Evolutionary conservation across 202 grass and related monocot species (phyloP), one percentile per base, ranked within the genome.

Genomic region (Hordeum pubiflorum): DNA sequence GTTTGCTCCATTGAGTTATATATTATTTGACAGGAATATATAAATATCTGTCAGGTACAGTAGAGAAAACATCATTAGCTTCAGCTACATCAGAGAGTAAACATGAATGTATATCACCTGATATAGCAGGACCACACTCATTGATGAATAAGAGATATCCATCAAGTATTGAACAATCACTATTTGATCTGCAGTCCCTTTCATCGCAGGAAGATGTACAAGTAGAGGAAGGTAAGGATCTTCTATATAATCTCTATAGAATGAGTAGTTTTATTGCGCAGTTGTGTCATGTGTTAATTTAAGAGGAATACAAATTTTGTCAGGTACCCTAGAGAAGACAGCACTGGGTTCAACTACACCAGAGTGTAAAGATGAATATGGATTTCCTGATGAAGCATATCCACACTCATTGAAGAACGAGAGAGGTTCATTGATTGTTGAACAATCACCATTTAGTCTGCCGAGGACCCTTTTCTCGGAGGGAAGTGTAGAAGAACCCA

Each of bases 11-110:
- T 57, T 44, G 9, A 20, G 27, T 36, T 68, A 50, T 60, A 29
- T 79, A 15, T 62, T 75, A 10, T 75, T 56, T 88, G 61, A 55
- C 37, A 38, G 18, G 64, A 55, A 80, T 46, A 0, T 20, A 32
- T 88, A 56, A 68, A 68, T 68, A 63, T 88, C 24, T 81, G 39
- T 56, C 82, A 85, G 81, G 56, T 58, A 63, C 38, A 34, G 11
- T 43, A 20, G 43, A 63, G 63, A 81, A 65, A 57, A 48, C 43
- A 46, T 43, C 41, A 21, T 56, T 18, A 37, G 65, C 14, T 84
- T 76, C 77, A 64, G 15, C 57, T 37, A 43, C 56, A 36, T 24
- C 41, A 58, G 29, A 50, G 46, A 65, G 10, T 65, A 85, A 76
- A 72, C 34, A 64, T 48, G n/a, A 81, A 27, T 54, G 17, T 43